Conservation (phyloP, 225 moss, liverwort and hornwort genomes). For the Pseudisothecium myosuroides region DNA sequence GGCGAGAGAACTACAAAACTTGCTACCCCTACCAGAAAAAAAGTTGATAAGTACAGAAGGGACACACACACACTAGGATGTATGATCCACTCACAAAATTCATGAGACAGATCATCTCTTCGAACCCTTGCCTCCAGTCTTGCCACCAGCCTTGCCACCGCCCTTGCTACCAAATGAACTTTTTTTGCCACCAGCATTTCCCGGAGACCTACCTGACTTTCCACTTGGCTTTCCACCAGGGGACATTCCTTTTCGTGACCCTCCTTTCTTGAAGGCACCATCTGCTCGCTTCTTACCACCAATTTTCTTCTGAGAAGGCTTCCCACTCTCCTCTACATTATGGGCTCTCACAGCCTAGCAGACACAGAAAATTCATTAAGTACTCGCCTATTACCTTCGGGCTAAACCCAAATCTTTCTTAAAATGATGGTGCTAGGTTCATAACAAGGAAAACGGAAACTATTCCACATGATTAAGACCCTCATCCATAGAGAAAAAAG, state of each 20-base stretch:
- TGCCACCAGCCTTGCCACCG: constrained; percentile 12
- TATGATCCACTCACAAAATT: neutral
- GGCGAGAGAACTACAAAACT: constrained; percentile 9
- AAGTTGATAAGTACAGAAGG: neutral
- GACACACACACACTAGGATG: neutral
- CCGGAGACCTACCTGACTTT: constrained; percentile 19
- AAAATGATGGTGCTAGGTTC: neutral
- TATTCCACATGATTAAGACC: neutral
- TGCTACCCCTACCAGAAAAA: neutral
- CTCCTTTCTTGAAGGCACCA: constrained; percentile 69
- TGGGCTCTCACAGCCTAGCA: constrained; percentile 77
- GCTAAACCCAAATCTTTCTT: neutral
- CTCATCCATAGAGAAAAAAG: neutral
- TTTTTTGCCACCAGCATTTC: constrained; percentile 11
- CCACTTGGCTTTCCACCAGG: constrained; percentile 22
- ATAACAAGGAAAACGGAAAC: neutral
- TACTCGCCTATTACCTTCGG: neutral
- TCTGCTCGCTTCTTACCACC: constrained; percentile 74
- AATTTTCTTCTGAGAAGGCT: constrained; percentile 56
- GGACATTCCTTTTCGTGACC: constrained; percentile 58
- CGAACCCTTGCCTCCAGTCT: constrained; percentile 5
- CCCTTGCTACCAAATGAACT: constrained; percentile 16
- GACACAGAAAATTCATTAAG: neutral
- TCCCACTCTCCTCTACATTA: constrained; percentile 79
- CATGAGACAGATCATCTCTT: constrained; percentile 11